phyloP scores from a whole-genome alignment of 2,329 filamentous ascomycete genomes.

The Paracorniculantispora psalliotae region DNA sequence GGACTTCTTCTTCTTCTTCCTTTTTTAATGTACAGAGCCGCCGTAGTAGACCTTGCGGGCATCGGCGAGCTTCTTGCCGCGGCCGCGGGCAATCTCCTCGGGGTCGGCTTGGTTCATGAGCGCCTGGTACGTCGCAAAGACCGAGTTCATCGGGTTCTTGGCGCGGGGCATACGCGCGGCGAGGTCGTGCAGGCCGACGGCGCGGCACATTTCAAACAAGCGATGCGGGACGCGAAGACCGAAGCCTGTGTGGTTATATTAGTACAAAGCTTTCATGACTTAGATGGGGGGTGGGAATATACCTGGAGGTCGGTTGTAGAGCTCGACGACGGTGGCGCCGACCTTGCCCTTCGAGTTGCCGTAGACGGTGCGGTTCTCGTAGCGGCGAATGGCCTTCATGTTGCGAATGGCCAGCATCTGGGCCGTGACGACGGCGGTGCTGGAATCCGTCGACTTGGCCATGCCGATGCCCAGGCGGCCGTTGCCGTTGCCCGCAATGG shows the following conservation, averaged over 20 bases:
- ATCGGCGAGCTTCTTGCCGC: slow-evolving; percentile 94
- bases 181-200: slow-evolving; percentile 81
- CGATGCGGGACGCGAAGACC: slow-evolving; percentile 86
- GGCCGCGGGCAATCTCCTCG: slow-evolving; percentile 80
- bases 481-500: slow-evolving; percentile 80
- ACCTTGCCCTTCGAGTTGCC: slow-evolving; percentile 81
- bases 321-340: slow-evolving; percentile 77
- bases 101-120: slow-evolving; percentile 79
- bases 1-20: not conserved
- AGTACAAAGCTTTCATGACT: not conserved
- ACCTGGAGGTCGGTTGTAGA: slow-evolving; percentile 86
- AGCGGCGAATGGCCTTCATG: slow-evolving; percentile 86
- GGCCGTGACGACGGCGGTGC: slow-evolving; percentile 66
- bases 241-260: slow-evolving; percentile 60
- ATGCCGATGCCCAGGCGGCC: slow-evolving; percentile 85
- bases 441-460: slow-evolving; percentile 75
- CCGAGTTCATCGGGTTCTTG: slow-evolving; percentile 95
- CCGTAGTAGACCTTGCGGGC: slow-evolving; percentile 96
- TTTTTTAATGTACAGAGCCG: slow-evolving; percentile 58
- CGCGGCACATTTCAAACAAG: slow-evolving; percentile 91
- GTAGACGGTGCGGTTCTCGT: slow-evolving; percentile 88
- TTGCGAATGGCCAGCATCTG: slow-evolving; percentile 79
- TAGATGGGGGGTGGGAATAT: too few species aligned
- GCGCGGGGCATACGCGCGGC: slow-evolving; percentile 77
- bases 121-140: slow-evolving; percentile 84